phyloP scores from a whole-genome alignment of 495 filamentous ascomycete species.

The Cercophora scortea region DNA sequence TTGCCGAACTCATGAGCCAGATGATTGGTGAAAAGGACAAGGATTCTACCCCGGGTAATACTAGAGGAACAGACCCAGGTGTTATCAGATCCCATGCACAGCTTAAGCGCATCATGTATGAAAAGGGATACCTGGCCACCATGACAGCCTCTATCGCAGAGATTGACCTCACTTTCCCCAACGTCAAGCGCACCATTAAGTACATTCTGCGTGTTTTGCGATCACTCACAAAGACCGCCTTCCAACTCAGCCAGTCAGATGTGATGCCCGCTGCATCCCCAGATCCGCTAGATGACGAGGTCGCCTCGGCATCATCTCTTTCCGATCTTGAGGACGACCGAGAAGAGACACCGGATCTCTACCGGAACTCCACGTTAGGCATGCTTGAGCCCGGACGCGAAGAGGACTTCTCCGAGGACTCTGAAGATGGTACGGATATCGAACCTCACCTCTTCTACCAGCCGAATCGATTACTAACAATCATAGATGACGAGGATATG shows the following conservation, averaged over 20 bases:
- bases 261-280: slow-evolving; percentile 54
- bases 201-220: slow-evolving; percentile 88
- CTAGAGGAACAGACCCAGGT: slow-evolving; percentile 27
- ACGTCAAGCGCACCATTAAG: slow-evolving; percentile 88
- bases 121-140: slow-evolving; percentile 86
- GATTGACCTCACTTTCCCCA: slow-evolving; percentile 90
- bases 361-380: slow-evolving; percentile 89
- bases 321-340: slow-evolving; percentile 82
- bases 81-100: slow-evolving; percentile 52
- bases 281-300: slow-evolving; percentile 76
- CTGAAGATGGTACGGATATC: slow-evolving; percentile 47
- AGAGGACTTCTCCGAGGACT: slow-evolving; percentile 64
- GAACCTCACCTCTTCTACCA: not conserved
- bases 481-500: slow-evolving; percentile 63
- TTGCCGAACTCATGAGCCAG: slow-evolving; percentile 87
- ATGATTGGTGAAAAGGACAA: slow-evolving; percentile 78
- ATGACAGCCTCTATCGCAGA: slow-evolving; percentile 91
- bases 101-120: slow-evolving; percentile 91
- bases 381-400: slow-evolving; percentile 84
- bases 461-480: slow-evolving; percentile 19
- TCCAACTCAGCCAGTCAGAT: slow-evolving; percentile 73
- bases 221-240: slow-evolving; percentile 78
- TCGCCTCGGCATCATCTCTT: slow-evolving; percentile 81
- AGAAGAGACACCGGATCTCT: slow-evolving; percentile 95
- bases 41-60: slow-evolving; percentile 27